Evolutionary conservation across 2,329 filamentous ascomycete species (phyloP).

Genomic region (Cylindrodendrum hubeiense): DNA sequence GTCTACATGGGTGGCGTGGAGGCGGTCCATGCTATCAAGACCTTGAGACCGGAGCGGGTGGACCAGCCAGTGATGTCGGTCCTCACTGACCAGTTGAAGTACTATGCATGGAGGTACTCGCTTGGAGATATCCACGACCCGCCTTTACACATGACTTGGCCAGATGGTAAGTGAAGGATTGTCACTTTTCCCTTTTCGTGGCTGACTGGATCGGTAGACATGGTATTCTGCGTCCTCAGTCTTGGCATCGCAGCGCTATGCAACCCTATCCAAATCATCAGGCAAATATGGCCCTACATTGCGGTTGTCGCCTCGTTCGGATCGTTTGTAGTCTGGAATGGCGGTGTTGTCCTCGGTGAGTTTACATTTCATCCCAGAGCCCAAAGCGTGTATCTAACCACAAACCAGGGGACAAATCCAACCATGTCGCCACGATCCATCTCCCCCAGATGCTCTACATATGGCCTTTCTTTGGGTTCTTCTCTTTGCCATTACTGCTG

Average conservation of each 20-base stretch:
- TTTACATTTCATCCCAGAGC: neutral
- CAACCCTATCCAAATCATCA: conserved; percentile 60
- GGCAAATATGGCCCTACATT: conserved; percentile 70
- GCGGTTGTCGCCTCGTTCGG: conserved; percentile 75
- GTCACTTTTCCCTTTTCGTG: neutral
- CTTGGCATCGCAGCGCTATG: conserved; percentile 68
- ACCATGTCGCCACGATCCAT: conserved; percentile 91
- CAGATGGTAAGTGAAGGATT: conserved; percentile 59
- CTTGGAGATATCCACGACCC: conserved; percentile 69
- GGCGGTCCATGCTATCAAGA: conserved; percentile 64
- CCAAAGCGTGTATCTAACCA: conserved; percentile 39
- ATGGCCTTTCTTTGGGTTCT: conserved; percentile 91
- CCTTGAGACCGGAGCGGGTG: conserved; percentile 50
- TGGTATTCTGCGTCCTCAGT: conserved; percentile 71
- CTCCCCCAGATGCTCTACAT: conserved; percentile 95
- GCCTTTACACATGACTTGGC: conserved; percentile 58
- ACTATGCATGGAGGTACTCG: conserved; percentile 58
- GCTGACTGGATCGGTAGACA: conserved; percentile 56
- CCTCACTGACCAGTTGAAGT: conserved; percentile 50
- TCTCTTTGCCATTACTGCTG: conserved; percentile 83
- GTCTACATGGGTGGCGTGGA: conserved; percentile 78
- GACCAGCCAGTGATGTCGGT: conserved; percentile 48
- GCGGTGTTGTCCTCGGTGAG: conserved; percentile 88
- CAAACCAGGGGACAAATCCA: conserved; percentile 85
- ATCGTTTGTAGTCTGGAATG: conserved; percentile 86